Evolutionary conservation across 495 filamentous ascomycete species (phyloP).

Genomic region (Staphylotrichum longicolle): DNA sequence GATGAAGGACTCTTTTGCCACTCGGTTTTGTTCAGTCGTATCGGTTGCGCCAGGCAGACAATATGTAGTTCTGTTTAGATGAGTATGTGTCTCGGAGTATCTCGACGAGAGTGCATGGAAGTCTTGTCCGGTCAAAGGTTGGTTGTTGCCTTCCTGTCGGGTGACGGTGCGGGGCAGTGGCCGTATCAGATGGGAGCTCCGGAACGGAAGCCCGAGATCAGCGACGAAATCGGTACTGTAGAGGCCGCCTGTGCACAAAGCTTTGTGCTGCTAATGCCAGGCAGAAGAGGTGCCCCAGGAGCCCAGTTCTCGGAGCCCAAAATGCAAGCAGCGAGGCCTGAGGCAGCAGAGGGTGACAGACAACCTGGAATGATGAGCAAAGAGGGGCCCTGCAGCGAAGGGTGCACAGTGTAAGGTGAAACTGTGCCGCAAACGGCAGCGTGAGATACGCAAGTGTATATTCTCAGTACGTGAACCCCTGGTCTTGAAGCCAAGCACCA

Average conservation of each 20-base stretch:
- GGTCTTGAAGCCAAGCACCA: no score
- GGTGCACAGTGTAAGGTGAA: not conserved
- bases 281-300: no score
- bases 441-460: not conserved
- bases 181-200: not conserved
- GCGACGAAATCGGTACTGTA: not conserved
- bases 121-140: not conserved
- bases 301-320: not conserved
- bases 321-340: not conserved
- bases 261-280: not conserved
- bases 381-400: no score
- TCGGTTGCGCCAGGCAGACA: no score
- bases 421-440: not conserved
- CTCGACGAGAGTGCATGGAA: no score
- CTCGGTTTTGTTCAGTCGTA: no score
- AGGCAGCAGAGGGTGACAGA: not conserved
- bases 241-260: not conserved
- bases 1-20: no score
- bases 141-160: not conserved
- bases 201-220: constrained; percentile 1
- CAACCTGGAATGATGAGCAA: no score
- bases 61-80: no score
- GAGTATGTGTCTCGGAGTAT: no score
- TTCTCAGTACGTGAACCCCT: not conserved
- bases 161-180: not conserved